phyloP scores from a whole-genome alignment of 116 monocot species.

The Phalaenopsis hybrid region DNA sequence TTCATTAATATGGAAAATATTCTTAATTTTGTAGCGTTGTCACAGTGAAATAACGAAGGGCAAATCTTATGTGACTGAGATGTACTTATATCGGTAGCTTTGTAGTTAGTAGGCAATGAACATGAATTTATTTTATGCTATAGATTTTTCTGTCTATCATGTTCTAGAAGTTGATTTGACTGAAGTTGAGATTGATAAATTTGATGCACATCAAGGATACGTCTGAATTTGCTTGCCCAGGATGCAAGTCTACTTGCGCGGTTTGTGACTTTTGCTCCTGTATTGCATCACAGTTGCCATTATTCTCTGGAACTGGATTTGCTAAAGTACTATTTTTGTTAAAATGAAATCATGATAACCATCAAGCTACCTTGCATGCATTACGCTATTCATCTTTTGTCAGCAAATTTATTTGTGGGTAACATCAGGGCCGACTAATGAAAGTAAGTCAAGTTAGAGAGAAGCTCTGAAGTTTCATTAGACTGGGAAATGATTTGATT shows the following conservation, averaged over 20 bases:
- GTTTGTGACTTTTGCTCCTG: neutral
- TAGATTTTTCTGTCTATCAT: neutral
- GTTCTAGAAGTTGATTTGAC: neutral
- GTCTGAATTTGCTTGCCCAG: neutral
- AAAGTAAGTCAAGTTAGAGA: too few species aligned
- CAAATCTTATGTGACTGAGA: neutral
- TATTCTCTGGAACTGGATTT: neutral
- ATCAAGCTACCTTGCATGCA: neutral
- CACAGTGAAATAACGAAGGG: neutral
- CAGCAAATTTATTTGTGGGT: too few species aligned
- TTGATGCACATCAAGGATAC: neutral
- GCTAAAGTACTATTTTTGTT: neutral
- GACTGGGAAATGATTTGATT: too few species aligned
- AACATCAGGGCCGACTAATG: too few species aligned
- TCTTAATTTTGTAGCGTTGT: neutral
- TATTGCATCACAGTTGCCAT: neutral
- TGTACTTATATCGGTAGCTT: neutral
- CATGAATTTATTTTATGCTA: neutral
- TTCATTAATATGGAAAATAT: neutral
- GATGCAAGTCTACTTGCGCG: neutral
- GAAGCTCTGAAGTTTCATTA: too few species aligned
- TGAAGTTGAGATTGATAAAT: neutral
- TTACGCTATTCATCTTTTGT: too few species aligned
- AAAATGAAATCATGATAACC: neutral
- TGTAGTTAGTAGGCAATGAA: neutral